Evolutionary conservation across 352 stramenopile species (phyloP).

Genomic region (Phytophthora uliginosa): DNA sequence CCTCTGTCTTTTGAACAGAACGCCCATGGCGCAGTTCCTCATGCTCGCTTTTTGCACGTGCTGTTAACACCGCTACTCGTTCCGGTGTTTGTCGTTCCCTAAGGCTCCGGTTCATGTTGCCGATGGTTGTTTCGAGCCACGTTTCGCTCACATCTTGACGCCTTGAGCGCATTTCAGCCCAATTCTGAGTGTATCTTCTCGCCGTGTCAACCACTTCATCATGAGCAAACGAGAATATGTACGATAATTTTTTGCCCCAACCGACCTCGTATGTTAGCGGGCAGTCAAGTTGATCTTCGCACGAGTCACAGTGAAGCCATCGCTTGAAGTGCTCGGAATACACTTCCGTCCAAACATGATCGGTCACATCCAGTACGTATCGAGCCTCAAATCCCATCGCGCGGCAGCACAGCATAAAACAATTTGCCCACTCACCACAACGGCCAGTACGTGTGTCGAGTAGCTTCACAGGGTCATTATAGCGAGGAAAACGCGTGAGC

Average conservation of each 20-base stretch:
- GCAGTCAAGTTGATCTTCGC: conserved; percentile 94
- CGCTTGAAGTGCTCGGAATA: conserved; percentile 79
- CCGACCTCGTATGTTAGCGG: conserved; percentile 96
- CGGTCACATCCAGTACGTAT: conserved; percentile 95
- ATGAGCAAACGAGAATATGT: conserved; percentile 91
- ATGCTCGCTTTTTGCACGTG: conserved; percentile 49
- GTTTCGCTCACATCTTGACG: conserved; percentile 75
- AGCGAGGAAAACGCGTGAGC: conserved; percentile 90
- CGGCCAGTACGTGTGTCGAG: conserved; percentile 84
- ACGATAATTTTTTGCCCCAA: conserved; percentile 96
- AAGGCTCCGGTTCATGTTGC: conserved; percentile 59
- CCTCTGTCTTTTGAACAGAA: conserved; percentile 50
- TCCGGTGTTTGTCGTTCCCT: conserved; percentile 37
- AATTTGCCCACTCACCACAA: conserved; percentile 96
- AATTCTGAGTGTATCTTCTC: conserved; percentile 80
- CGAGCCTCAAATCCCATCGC: conserved; percentile 93
- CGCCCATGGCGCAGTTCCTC: conserved; percentile 55
- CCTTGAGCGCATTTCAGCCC: conserved; percentile 66
- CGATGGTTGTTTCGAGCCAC: conserved; percentile 67
- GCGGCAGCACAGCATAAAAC: conserved; percentile 92
- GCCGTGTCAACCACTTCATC: conserved; percentile 95
- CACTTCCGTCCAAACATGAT: conserved; percentile 97
- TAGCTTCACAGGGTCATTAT: conserved; percentile 92
- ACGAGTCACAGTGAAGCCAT: conserved; percentile 96
- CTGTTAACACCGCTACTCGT: conserved; percentile 45